These are phyloP conservation scores for Rhizomucor miehei DNA, from an alignment of 371 early-diverging fungal species.

Conservation along the genomic window DNA sequence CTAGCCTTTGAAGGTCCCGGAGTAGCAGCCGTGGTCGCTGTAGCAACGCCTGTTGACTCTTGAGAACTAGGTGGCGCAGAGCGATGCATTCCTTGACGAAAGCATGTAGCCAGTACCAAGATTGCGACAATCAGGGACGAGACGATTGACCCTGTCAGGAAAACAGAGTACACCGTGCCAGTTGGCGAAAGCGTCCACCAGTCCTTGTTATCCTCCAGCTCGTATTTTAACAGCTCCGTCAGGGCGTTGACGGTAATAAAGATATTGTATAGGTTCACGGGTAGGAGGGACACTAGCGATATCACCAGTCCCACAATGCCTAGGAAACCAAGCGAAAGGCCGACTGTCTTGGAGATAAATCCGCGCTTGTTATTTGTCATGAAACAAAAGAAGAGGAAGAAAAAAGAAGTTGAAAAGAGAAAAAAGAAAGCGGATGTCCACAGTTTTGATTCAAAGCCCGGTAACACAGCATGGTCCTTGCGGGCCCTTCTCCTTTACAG, in stretches of 20 bases:
- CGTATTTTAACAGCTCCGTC: conserved; percentile 23
- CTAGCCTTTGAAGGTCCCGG: background rate
- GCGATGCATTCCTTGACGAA: conserved; percentile 7
- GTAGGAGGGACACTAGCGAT: conserved; percentile 23
- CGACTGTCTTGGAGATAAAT: conserved; percentile 23
- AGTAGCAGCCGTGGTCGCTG: background rate
- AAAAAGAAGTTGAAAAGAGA: background rate
- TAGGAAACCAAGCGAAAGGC: conserved; percentile 23
- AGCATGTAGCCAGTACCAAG: conserved; percentile 18
- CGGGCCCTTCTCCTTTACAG: no score
- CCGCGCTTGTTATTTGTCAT: conserved; percentile 9
- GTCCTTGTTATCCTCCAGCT: conserved; percentile 9
- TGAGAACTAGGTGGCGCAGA: no score
- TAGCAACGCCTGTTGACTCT: no score
- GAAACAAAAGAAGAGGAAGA: background rate
- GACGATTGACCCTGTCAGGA: conserved; percentile 19
- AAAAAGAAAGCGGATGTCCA: background rate
- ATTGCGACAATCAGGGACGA: conserved; percentile 20
- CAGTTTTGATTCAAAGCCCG: no score
- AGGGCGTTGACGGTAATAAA: conserved; percentile 31
- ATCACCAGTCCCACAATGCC: conserved; percentile 27
- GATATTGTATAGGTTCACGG: conserved; percentile 27
- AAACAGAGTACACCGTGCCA: conserved; percentile 10
- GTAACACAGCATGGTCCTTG: no score
- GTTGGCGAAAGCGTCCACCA: conserved; percentile 14